Conservation (phyloP, 176 grass and related monocot species). For the Hsuehochloa calcarea region DNA sequence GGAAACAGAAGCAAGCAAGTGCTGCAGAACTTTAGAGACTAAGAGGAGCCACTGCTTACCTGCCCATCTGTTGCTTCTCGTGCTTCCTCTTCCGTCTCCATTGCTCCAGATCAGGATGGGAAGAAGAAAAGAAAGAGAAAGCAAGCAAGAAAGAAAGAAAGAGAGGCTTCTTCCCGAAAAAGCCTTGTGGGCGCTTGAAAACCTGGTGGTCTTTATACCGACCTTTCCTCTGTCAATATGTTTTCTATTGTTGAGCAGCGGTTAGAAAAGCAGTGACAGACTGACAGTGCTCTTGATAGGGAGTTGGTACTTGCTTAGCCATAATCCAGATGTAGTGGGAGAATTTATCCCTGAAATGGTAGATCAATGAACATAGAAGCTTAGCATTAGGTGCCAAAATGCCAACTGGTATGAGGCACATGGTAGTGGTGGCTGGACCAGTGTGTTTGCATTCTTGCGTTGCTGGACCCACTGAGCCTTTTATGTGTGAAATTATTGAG, state of each 20-base stretch:
- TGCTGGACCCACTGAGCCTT: slow-evolving; percentile 49
- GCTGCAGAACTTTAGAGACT: neutral
- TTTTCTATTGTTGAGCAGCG: slow-evolving; percentile 47
- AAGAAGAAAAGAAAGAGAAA: slow-evolving; percentile 15
- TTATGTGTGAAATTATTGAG: slow-evolving; percentile 47
- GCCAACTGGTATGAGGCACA: slow-evolving; percentile 54
- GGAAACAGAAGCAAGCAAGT: slow-evolving; percentile 34
- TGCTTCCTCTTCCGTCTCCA: slow-evolving; percentile 39
- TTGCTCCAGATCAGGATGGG: slow-evolving; percentile 53
- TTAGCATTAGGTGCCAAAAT: slow-evolving; percentile 49
- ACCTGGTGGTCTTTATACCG: slow-evolving; percentile 56
- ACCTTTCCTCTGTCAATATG: slow-evolving; percentile 38
- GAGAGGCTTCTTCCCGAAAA: slow-evolving; percentile 33
- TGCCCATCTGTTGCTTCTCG: slow-evolving; percentile 38
- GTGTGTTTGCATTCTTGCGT: slow-evolving; percentile 44
- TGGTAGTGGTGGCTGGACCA: slow-evolving; percentile 54
- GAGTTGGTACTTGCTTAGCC: slow-evolving; percentile 27
- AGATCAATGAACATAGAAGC: slow-evolving; percentile 46
- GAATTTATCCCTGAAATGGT: slow-evolving; percentile 38
- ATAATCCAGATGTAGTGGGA: slow-evolving; percentile 12
- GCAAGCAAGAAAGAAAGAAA: slow-evolving; percentile 13
- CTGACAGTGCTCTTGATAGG: slow-evolving; percentile 48
- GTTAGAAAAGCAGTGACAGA: slow-evolving; percentile 40
- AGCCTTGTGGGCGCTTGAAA: slow-evolving; percentile 38
- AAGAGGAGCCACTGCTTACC: slow-evolving; percentile 36